Evolutionary conservation across 1,139 yeast species (phyloP), one percentile per base, ranked within the genome.

Genomic region (Magnusiomyces suaveolens): DNA sequence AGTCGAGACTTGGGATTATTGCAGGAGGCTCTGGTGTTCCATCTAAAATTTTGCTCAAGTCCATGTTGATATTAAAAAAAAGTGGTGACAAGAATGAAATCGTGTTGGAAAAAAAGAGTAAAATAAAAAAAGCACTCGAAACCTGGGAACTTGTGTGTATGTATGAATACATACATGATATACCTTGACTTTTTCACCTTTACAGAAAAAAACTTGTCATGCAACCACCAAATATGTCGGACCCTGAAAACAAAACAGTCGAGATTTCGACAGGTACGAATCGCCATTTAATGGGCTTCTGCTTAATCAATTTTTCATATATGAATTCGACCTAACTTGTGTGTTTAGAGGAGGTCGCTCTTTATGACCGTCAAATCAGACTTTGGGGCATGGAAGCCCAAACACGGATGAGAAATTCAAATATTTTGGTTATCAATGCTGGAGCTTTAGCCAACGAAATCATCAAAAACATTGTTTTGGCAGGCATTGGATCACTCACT

Each of bases 311-410:
- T 29, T 29, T 12, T 29, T 29, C 33, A 29, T 29, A 29, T 29
- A 29, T 29, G 33, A 12, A 29, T 29, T 29, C 33, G 12, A 12
- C 33, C 33, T 29, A 29, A 29, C 33, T 6, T 3, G 3, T 29
- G 6, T 8, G 12, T 18, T 18, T 41, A 72, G 97, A 89, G 64
- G 97, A 90, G 68, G 82, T 90, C 55, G 96, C 95, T 1, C 75
- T 90, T 32, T 92, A 92, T 67, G 99, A 92, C 69, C 79, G 99
- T 57, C 99, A 92, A 69, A 90, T 92, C 62, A 73, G 99, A 60
- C 76, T 92, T 43, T 92, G 99, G 99, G 98, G 98, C 14, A 76
- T 92, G 71, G 94, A 87, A 32, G 95, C 97, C 18, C 99, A 92
- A 69, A 76, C 81, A 52, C 74, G 89, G 52, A 79, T 92, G 73